phyloP scores from a whole-genome alignment of 208 protist species.

The Leishmania major region DNA sequence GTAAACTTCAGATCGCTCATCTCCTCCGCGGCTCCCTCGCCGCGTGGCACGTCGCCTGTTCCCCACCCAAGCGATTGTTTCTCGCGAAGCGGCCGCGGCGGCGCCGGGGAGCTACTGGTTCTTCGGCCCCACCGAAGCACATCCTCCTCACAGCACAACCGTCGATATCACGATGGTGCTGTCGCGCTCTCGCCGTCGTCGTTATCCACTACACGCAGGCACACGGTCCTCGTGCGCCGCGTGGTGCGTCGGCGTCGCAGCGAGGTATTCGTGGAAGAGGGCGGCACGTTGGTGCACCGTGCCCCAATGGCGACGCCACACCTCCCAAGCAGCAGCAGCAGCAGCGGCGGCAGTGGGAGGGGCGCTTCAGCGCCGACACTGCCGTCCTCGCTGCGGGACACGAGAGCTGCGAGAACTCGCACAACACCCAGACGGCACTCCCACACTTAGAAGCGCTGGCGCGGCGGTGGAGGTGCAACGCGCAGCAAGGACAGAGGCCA shows the following conservation, averaged over 20 bases:
- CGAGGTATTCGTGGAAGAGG: conserved; percentile 33
- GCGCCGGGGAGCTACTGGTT: not conserved
- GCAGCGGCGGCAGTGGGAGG: not conserved
- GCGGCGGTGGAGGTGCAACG: not conserved
- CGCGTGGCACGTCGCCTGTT: not conserved
- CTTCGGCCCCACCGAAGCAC: not conserved
- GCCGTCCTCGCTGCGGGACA: not conserved
- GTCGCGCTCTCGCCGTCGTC: not conserved
- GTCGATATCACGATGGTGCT: not conserved
- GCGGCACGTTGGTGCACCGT: conserved; percentile 20
- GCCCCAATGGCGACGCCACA: conserved; percentile 1
- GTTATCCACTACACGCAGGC: not conserved
- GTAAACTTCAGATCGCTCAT: not conserved
- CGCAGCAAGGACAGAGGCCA: not conserved
- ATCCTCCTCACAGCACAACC: not conserved
- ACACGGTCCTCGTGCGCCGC: conserved; percentile 30
- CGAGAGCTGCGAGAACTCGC: not conserved
- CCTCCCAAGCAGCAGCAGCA: not conserved
- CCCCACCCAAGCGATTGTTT: not conserved
- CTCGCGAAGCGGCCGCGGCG: not conserved
- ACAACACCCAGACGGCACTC: not conserved
- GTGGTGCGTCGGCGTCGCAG: conserved; percentile 34
- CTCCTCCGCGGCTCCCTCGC: not conserved
- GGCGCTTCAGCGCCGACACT: not conserved
- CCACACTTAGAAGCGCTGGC: not conserved